Conservation (phyloP, 176 grass and related monocot species). For the Elaeis guineensis region DNA sequence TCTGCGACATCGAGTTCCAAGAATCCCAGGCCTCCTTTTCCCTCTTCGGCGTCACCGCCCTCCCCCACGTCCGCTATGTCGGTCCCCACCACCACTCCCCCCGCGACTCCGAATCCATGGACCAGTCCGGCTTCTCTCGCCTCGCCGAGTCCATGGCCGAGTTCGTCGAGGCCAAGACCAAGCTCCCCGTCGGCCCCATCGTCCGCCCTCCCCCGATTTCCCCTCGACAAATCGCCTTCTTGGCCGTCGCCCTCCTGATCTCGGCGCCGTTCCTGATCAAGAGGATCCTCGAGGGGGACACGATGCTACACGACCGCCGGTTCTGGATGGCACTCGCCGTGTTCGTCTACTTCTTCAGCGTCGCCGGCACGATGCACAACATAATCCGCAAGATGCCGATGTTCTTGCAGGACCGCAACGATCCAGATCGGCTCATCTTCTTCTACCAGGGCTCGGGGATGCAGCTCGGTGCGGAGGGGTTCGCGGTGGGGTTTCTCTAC, state of each 20-base stretch:
- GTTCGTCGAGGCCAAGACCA: constrained; percentile 64
- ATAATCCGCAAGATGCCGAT: constrained; percentile 83
- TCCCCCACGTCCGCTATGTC: constrained; percentile 70
- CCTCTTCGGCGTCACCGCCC: constrained; percentile 77
- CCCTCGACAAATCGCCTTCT: constrained; percentile 49
- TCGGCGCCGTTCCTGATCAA: constrained; percentile 61
- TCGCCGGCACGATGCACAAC: constrained; percentile 86
- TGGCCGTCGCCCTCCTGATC: constrained; percentile 41
- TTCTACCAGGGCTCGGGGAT: constrained; percentile 93
- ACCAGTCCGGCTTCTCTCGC: constrained; percentile 66
- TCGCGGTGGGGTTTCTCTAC: constrained; percentile 76
- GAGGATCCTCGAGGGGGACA: constrained; percentile 63
- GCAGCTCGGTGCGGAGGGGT: constrained; percentile 83
- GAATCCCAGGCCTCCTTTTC: constrained; percentile 77
- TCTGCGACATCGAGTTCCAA: constrained; percentile 83
- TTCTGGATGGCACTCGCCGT: constrained; percentile 72
- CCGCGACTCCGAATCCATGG: constrained; percentile 66
- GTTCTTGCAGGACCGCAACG: constrained; percentile 51
- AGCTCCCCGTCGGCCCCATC: constrained; percentile 73
- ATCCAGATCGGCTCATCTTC: constrained; percentile 81
- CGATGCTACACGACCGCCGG: constrained; percentile 58
- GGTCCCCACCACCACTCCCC: constrained; percentile 40
- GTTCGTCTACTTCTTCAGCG: constrained; percentile 89
- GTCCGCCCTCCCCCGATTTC: constrained; percentile 68
- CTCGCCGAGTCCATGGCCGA: constrained; percentile 92